Percentiles rank a stretch among this genome's conserved stretches.
Evolutionary conservation across 192 early-diverging fungal genomes (phyloP).

Genomic region (Kickxella alabastrina): DNA sequence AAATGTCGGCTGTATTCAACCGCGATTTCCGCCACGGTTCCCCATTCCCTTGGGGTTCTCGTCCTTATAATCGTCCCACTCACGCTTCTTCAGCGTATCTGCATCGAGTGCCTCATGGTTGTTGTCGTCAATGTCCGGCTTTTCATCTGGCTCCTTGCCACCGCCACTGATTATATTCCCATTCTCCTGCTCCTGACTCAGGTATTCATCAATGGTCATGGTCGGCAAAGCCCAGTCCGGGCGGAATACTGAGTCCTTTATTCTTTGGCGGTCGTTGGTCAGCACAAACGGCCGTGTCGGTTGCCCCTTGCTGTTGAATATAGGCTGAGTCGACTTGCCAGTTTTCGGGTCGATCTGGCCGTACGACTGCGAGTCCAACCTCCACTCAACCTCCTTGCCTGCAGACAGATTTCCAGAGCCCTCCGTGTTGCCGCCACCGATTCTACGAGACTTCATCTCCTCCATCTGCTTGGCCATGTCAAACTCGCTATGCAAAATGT

Average conservation of each 20-base stretch:
- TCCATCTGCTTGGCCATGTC: conserved; percentile 74
- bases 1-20: conserved; percentile 13
- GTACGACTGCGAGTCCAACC: conserved; percentile 54
- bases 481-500: conserved; percentile 71
- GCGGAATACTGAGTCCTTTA: conserved; percentile 78
- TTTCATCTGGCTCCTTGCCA: conserved; percentile 67
- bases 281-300: conserved; percentile 87
- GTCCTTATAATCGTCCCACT: conserved; percentile 91
- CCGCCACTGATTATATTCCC: conserved; percentile 90
- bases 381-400: conserved; percentile 26
- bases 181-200: conserved; percentile 77
- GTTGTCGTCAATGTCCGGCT: conserved; percentile 67
- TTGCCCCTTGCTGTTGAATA: conserved; percentile 36
- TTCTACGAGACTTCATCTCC: conserved; percentile 37
- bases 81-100: conserved; percentile 78
- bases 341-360: conserved; percentile 19
- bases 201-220: conserved; percentile 94
- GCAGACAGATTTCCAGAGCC: neutral
- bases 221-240: conserved; percentile 87
- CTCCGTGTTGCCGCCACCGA: conserved; percentile 5
- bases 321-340: conserved; percentile 7
- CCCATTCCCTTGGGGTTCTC: conserved; percentile 71
- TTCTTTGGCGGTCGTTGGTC: conserved; percentile 66
- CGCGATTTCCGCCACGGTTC: conserved; percentile 53
- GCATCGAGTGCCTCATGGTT: conserved; percentile 76